phyloP scores from a whole-genome alignment of 116 monocot species.

The Cymodocea nodosa region DNA sequence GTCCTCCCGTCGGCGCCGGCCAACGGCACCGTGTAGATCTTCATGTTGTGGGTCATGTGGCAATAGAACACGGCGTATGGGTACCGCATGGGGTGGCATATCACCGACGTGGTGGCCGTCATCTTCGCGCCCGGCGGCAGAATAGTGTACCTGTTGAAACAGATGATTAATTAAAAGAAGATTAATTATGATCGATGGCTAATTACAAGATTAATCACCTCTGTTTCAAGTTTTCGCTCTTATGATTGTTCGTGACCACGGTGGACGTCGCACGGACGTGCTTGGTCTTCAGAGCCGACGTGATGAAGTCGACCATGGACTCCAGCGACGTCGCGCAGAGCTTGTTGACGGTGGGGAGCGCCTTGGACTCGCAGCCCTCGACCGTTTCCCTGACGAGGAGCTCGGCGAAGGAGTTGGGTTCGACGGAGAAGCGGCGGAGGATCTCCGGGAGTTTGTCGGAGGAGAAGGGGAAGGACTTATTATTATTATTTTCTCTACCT shows the following conservation, averaged over 20 bases:
- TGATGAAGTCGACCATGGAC: slow-evolving; percentile 20
- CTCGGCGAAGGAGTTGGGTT: slow-evolving; percentile 6
- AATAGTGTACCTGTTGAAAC: slow-evolving; percentile 5
- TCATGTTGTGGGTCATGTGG: slow-evolving; percentile 14
- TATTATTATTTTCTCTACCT: no score
- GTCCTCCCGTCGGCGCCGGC: slow-evolving; percentile 24
- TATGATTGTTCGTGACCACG: background rate
- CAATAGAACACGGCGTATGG: slow-evolving; percentile 34
- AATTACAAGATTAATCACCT: no score
- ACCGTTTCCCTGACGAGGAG: slow-evolving; percentile 3
- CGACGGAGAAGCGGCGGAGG: slow-evolving; percentile 7
- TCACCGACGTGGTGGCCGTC: slow-evolving; percentile 1
- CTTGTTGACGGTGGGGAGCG: background rate
- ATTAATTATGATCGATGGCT: no score
- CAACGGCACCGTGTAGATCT: slow-evolving; percentile 20
- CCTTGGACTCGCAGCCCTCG: slow-evolving; percentile 6
- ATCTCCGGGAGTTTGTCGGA: slow-evolving; percentile 9
- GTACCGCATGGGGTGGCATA: slow-evolving; percentile 26
- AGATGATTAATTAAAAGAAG: no score
- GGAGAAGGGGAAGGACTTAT: slow-evolving; percentile 16
- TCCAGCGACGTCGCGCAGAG: slow-evolving; percentile 19
- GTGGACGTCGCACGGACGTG: slow-evolving; percentile 2
- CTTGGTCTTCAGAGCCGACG: slow-evolving; percentile 9
- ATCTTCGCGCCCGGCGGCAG: background rate
- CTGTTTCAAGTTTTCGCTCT: background rate